Evolutionary conservation across 2,329 filamentous ascomycete species (phyloP).

Genomic region (Ophiosphaerella herpotricha): DNA sequence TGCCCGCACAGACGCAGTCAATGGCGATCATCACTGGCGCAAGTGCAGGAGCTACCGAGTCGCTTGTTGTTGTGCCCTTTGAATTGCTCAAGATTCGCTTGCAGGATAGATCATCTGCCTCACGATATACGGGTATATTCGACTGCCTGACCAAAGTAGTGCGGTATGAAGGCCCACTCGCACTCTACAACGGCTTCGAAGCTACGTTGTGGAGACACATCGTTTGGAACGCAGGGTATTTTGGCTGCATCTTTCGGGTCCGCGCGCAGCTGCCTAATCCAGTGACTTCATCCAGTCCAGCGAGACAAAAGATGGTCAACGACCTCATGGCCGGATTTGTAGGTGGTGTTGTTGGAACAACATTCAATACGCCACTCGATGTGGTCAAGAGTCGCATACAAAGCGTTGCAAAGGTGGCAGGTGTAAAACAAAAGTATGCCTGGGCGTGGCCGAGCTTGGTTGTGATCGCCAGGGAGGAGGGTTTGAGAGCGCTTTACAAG

Average conservation of each 20-base stretch:
- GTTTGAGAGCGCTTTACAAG: conserved; percentile 34
- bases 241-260: conserved; percentile 40
- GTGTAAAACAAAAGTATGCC: conserved; percentile 31
- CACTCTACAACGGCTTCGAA: conserved; percentile 39
- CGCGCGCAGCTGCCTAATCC: conserved; percentile 27
- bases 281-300: conserved; percentile 12
- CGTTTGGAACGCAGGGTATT: conserved; percentile 41
- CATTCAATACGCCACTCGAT: conserved; percentile 38
- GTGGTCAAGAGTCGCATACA: conserved; percentile 41
- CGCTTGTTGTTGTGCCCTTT: conserved; percentile 39
- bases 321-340: conserved; percentile 37
- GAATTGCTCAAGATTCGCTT: conserved; percentile 37
- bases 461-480: conserved; percentile 34
- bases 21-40: conserved; percentile 35
- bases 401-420: conserved; percentile 32
- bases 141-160: conserved; percentile 36
- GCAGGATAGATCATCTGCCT: conserved; percentile 34
- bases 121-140: conserved; percentile 30
- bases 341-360: conserved; percentile 35
- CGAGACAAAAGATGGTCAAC: conserved; percentile 32
- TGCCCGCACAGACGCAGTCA: conserved; percentile 26
- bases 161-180: conserved; percentile 28
- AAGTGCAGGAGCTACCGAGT: conserved; percentile 35
- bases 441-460: conserved; percentile 38
- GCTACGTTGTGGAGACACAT: conserved; percentile 39